These are phyloP conservation scores for Beauveria rudraprayagi DNA, from an alignment of 2,329 filamentous ascomycete species.

Conservation along the genomic window DNA sequence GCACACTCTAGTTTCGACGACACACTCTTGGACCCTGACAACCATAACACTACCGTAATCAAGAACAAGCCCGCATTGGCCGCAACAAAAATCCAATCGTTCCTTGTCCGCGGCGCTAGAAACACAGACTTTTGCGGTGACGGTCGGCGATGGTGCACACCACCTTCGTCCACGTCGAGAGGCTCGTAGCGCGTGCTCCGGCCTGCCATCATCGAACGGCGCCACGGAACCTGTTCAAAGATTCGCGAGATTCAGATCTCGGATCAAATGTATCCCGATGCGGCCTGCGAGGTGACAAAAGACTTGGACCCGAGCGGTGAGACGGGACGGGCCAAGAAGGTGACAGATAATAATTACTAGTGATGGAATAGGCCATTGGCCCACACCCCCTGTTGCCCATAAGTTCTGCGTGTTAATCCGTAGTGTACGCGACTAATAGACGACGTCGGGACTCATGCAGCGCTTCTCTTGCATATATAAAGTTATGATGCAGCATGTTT, in stretches of 20 bases:
- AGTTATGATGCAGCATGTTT: not conserved
- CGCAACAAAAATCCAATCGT: not conserved
- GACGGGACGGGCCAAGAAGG: not conserved
- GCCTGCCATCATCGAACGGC: not conserved
- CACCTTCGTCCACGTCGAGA: not conserved
- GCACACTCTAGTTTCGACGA: not conserved
- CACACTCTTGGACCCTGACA: not conserved
- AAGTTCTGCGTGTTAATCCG: not conserved
- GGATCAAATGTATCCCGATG: not conserved
- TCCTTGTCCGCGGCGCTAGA: not conserved
- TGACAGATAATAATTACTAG: not conserved
- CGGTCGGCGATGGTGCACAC: not conserved
- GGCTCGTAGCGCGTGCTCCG: not conserved
- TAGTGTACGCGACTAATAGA: not conserved
- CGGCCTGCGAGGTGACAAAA: not conserved
- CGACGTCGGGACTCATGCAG: not conserved
- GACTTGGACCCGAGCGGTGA: not conserved
- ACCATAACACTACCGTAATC: not conserved
- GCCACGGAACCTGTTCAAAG: not conserved
- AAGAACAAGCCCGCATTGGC: not conserved
- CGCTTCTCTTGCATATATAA: not conserved
- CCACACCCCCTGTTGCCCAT: not conserved
- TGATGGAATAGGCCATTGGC: not conserved
- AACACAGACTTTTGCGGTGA: not conserved
- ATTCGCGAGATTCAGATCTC: not conserved